Conservation (phyloP, 2,329 filamentous ascomycete species). For the Rasamsonia emersonii region DNA sequence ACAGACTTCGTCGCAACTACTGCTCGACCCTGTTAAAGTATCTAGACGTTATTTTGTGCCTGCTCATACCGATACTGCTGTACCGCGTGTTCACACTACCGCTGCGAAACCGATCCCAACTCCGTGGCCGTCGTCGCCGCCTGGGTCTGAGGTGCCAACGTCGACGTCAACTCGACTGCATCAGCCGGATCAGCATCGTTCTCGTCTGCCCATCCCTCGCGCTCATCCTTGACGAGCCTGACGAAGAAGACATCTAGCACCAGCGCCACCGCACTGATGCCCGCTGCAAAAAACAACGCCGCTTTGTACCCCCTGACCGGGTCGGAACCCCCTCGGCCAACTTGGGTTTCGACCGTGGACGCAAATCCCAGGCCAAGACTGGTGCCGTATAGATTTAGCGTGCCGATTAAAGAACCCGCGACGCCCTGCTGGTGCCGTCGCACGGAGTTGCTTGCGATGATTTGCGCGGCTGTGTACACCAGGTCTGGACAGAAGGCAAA, state of each 20-base stretch:
- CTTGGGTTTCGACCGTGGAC: conserved; percentile 28
- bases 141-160: no score
- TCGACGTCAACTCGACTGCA: conserved; percentile 1
- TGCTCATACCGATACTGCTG: no score
- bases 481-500: conserved; percentile 41
- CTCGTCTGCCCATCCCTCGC: conserved; percentile 23
- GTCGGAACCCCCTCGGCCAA: conserved; percentile 10
- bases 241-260: conserved; percentile 22
- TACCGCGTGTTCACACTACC: no score
- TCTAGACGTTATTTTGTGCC: no score
- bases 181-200: conserved; percentile 1
- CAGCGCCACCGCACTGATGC: conserved; percentile 19
- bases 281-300: conserved; percentile 23
- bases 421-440: conserved; percentile 42
- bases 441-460: conserved; percentile 47
- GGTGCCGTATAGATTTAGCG: conserved; percentile 36
- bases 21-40: no score
- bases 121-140: no score
- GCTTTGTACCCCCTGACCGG: conserved; percentile 21
- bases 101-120: no score
- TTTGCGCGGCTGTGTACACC: conserved; percentile 43
- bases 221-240: conserved; percentile 22
- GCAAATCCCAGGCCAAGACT: conserved; percentile 38
- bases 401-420: conserved; percentile 43
- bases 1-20: no score